Evolutionary conservation across 352 stramenopile species (phyloP).

Genomic region (Phytopythium litorale): DNA sequence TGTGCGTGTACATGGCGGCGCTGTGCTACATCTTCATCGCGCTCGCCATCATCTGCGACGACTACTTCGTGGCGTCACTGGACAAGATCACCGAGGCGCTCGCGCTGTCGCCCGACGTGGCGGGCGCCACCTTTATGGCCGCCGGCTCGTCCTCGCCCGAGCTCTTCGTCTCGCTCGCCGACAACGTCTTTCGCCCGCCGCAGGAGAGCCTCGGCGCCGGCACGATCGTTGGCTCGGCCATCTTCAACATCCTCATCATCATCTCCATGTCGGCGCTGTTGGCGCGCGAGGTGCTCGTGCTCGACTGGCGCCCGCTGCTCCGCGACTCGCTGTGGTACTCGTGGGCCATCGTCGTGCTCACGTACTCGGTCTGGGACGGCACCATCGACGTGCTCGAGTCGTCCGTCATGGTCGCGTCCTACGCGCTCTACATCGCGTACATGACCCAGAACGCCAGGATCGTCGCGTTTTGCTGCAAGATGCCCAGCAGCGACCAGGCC

Average conservation of each 20-base stretch:
- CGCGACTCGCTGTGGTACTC: conserved; percentile 82
- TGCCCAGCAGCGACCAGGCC: conserved; percentile 20
- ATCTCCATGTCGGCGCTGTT: conserved; percentile 76
- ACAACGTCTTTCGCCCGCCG: conserved; percentile 75
- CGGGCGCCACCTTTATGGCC: conserved; percentile 83
- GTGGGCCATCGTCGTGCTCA: conserved; percentile 50
- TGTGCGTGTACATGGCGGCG: conserved; percentile 54
- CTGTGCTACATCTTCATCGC: conserved; percentile 81
- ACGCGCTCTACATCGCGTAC: conserved; percentile 69
- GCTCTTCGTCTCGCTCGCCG: conserved; percentile 71
- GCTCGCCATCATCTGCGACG: conserved; percentile 86
- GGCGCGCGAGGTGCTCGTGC: conserved; percentile 46
- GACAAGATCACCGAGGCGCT: conserved; percentile 70
- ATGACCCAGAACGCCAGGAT: conserved; percentile 68
- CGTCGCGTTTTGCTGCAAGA: conserved; percentile 49
- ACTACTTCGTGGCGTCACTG: conserved; percentile 83
- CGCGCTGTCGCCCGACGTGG: conserved; percentile 67
- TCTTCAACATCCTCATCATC: conserved; percentile 89
- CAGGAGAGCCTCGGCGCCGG: conserved; percentile 63
- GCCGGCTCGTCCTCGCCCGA: conserved; percentile 78
- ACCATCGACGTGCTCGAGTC: conserved; percentile 57
- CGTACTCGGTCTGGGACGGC: conserved; percentile 58
- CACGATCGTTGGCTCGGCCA: conserved; percentile 84
- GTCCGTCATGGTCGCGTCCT: conserved; percentile 58
- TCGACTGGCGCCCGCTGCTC: conserved; percentile 77